Conservation (phyloP, 345 rosid genomes). For the Hibiscus syriacus region DNA sequence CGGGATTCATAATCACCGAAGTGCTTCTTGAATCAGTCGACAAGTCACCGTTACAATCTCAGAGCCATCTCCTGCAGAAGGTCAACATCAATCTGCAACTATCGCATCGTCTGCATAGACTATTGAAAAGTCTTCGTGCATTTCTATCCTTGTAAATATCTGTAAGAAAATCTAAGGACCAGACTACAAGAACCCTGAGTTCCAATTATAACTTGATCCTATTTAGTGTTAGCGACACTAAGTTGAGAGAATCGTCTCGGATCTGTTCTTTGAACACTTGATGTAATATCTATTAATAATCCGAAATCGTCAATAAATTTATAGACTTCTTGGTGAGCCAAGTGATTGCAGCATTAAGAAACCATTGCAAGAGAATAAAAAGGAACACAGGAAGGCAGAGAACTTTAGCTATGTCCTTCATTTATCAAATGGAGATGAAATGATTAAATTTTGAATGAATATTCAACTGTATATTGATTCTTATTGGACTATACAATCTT, state of each 20-base stretch:
- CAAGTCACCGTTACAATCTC: not conserved
- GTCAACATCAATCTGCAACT: not conserved
- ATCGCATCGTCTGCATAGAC: not conserved
- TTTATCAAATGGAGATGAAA: not conserved
- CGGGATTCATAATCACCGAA: not conserved
- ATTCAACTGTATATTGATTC: not conserved
- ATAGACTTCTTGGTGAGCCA: not conserved
- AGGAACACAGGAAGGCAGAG: too few relatives aligned
- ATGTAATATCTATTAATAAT: not conserved
- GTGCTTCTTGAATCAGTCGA: not conserved
- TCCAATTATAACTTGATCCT: too few relatives aligned
- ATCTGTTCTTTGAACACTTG: not conserved
- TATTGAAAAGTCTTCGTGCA: not conserved
- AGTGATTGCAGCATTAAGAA: not conserved
- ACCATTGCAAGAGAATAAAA: not conserved
- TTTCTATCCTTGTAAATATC: too few relatives aligned
- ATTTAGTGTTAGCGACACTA: too few relatives aligned
- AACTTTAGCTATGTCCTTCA: not conserved
- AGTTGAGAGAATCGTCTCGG: not conserved
- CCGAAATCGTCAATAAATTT: not conserved
- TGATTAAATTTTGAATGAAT: not conserved
- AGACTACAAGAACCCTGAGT: not conserved
- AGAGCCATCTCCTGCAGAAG: not conserved
- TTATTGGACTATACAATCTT: constrained; percentile 6
- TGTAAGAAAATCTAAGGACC: too few relatives aligned